phyloP scores from a whole-genome alignment of 148 eudicot species.

The Gaultheria prostrata region DNA sequence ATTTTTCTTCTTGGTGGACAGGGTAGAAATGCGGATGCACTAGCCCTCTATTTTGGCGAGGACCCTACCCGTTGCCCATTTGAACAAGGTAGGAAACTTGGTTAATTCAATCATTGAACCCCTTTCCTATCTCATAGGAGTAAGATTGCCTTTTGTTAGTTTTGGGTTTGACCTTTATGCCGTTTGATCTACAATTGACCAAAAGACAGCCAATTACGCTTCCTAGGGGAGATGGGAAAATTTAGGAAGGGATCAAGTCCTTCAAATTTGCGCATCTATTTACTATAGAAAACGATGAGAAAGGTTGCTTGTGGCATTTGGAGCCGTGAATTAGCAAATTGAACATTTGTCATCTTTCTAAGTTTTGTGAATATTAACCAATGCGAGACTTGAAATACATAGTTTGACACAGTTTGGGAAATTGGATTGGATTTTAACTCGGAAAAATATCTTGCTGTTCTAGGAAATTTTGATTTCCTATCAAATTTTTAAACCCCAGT shows the following conservation, averaged over 20 bases:
- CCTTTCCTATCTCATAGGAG: neutral
- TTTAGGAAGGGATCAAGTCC: neutral
- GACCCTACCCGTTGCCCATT: constrained; percentile 94
- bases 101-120: neutral
- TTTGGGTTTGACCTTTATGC: neutral
- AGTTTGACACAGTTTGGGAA: neutral
- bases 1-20: constrained; percentile 40
- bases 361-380: neutral
- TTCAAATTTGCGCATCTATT: constrained; percentile 1
- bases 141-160: neutral
- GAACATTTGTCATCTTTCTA: neutral
- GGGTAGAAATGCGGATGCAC: constrained; percentile 96
- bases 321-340: neutral
- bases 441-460: neutral
- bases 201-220: neutral
- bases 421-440: neutral
- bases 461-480: neutral
- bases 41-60: constrained; percentile 90
- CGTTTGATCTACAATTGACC: neutral
- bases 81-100: constrained; percentile 71
- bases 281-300: neutral
- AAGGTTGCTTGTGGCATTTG: neutral
- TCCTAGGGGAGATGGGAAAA: neutral
- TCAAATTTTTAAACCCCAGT: neutral
- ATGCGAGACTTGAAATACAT: neutral